Conservation (phyloP, 176 grass and related monocot species). For the Typha latifolia region DNA sequence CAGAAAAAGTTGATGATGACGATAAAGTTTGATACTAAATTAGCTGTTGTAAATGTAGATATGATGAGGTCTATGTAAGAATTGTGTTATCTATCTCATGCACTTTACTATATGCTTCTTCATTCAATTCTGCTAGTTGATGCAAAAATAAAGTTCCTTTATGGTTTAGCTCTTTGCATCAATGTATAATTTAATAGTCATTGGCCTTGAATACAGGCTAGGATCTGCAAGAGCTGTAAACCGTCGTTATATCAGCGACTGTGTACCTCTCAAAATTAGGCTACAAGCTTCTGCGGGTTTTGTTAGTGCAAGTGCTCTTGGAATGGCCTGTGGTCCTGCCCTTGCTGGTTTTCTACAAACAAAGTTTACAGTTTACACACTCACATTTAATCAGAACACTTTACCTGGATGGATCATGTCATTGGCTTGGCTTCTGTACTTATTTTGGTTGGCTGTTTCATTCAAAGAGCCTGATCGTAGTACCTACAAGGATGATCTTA, state of each 20-base stretch:
- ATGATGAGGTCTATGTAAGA: background rate
- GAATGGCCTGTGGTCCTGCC: slow-evolving; percentile 87
- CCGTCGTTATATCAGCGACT: slow-evolving; percentile 91
- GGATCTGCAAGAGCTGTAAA: slow-evolving; percentile 88
- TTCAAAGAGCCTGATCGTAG: slow-evolving; percentile 57
- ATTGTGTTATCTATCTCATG: background rate
- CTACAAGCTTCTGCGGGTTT: slow-evolving; percentile 86
- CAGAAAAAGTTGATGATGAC: background rate
- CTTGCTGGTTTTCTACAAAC: slow-evolving; percentile 74
- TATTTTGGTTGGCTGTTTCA: slow-evolving; percentile 69
- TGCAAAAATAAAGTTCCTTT: background rate
- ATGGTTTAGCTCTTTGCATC: slow-evolving; percentile 2
- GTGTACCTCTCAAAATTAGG: slow-evolving; percentile 77
- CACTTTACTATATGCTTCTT: background rate
- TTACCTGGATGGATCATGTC: slow-evolving; percentile 88
- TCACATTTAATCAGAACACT: slow-evolving; percentile 83
- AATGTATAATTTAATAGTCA: background rate
- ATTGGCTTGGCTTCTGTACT: slow-evolving; percentile 56
- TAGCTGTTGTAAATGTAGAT: background rate
- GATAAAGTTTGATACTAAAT: background rate
- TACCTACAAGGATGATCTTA: slow-evolving; percentile 23
- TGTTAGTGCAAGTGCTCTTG: slow-evolving; percentile 90
- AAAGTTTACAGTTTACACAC: slow-evolving; percentile 49
- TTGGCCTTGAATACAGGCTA: slow-evolving; percentile 40
- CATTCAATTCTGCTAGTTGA: background rate